phyloP scores from a whole-genome alignment of 495 filamentous ascomycete species.

The Aspergillus nanangensis region DNA sequence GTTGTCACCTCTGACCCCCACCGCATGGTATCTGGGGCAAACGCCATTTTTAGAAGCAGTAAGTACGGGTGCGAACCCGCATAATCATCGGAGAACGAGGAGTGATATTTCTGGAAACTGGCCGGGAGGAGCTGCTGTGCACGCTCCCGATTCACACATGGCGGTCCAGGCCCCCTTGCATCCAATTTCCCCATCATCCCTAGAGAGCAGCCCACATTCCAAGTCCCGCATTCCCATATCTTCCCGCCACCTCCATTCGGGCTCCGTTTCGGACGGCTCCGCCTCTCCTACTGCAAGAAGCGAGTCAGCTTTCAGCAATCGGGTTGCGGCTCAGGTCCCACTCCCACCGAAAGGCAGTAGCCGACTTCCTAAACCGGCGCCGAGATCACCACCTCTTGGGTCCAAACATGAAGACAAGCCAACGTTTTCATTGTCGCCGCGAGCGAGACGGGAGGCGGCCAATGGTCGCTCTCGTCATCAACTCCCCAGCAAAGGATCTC shows the following conservation, averaged over 20 bases:
- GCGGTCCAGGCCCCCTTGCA: conserved; percentile 35
- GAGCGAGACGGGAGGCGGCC: conserved; percentile 26
- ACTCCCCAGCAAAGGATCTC: conserved; percentile 40
- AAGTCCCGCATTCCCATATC: conserved; percentile 57
- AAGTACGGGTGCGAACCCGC: conserved; percentile 23
- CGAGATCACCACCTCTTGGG: conserved; percentile 27
- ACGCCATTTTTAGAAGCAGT: conserved; percentile 46
- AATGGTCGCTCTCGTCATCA: conserved; percentile 32
- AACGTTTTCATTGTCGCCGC: conserved; percentile 31
- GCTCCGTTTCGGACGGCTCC: conserved; percentile 42
- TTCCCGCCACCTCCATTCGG: conserved; percentile 41
- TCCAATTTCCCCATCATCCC: conserved; percentile 21
- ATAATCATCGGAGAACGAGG: conserved; percentile 41
- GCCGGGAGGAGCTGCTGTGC: conserved; percentile 19
- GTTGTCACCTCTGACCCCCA: conserved; percentile 47
- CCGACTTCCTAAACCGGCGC: conserved; percentile 39
- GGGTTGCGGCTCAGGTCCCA: conserved; percentile 23
- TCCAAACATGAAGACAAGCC: conserved; percentile 23
- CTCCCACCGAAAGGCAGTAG: conserved; percentile 42
- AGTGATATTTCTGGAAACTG: conserved; percentile 39
- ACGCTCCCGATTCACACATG: conserved; percentile 33
- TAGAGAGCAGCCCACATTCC: conserved; percentile 38
- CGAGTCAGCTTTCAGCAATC: conserved; percentile 40
- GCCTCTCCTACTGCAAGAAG: conserved; percentile 40
- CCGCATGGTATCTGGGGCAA: conserved; percentile 51